Evolutionary conservation across 106 monocot genomes (phyloP), one percentile per base, ranked within the genome.

Genomic region (Allium fistulosum): DNA sequence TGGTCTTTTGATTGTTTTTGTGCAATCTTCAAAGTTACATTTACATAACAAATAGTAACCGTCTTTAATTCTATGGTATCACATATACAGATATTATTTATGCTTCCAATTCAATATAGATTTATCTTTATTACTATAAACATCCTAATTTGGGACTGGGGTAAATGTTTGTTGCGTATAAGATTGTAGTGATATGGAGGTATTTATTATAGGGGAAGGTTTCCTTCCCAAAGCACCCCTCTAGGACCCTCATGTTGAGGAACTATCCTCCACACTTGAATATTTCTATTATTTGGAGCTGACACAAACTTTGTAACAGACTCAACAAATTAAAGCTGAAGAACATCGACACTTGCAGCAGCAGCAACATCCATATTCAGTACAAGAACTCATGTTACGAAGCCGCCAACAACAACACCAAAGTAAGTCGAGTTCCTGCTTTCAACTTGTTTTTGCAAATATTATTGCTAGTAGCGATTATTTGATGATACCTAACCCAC

Each of bases 391-490:
- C 12, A 49, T 76, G 48, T 68, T 77, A 37, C 87, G 83, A 14
- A 62, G 73, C 10, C 81, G 79, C 27, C 84, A 73, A 26, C 81
- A 76, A 15, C 71, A 81, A 56, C 84, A 88, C 26, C 85, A 82
- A 47, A 67, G 83, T 2, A 82, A 80, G 58, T 88, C 84, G 45
- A 80, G 78, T 13, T 11, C 75, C 1, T 81, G 78, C 77, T 73
- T 89, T 58, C 67, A 86, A 26, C 86, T 84, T 76, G 86, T 83
- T 48, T 53, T 67, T 53, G 61, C 84, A 49, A 89, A 86, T 84
- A 84, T 85, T 8, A 26, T 84, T 65, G 78, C 69, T 69, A 62
- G 66, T 15, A 72, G 65, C 63, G 93, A 94, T 76, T 73, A 88
- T 74, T 51, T 84, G 49, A 73, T 84, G 68, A 75, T 80, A 4